Base-by-base conservation (phyloP, 2,329 filamentous ascomycete species). In the Talaromyces marneffei region DNA sequence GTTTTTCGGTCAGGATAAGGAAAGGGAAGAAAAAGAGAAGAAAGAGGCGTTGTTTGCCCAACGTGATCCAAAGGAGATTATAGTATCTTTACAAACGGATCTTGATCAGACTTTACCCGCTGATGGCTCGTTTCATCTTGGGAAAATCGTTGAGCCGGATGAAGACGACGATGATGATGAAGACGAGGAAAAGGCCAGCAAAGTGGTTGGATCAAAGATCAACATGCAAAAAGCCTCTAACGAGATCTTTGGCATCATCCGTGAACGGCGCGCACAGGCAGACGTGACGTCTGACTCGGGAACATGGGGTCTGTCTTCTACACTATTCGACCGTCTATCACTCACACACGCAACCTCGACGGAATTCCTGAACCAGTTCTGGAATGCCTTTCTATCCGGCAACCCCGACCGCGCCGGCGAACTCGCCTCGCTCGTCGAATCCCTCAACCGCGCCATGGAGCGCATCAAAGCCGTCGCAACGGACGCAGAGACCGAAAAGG, bases 301-400 rank as follows among this genome's bases (percentile, higher is more conserved):
- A 33, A 77, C 77, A 1, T 78, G 75, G 33, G 82, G 81, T 3
- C 73, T 85, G 16, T 79, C 82, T 1, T 65, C 75, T 8, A 68
- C 74, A 2, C 77, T 86, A 1, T 86, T 85, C 65, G 86, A 89
- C 66, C 83, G 83, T 18, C 71, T 90, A n/a, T 81, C 79, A 12
- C 81, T 89, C 60, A 96, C 93, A 0, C 92, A 97, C 72, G 92
- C 92, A 58, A 99, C 94, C 0, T 95, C 91, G 0, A 88, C 90
- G 39, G 94, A 99, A 71, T 99, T 97, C 70, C 79, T 99, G n/a
- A 90, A 93, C 68, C 95, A 97, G 74, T 99, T 99, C 78, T 99
- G 93, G 93, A 84, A 85, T 35, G 87, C 92, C 0, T 99, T 96
- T 70, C 82, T 96, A 27, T 97, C 92, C 0, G 93, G 92, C 14